Evolutionary conservation across 768 basidiomycete genomes (phyloP).

Genomic region (Tricholomella constricta): DNA sequence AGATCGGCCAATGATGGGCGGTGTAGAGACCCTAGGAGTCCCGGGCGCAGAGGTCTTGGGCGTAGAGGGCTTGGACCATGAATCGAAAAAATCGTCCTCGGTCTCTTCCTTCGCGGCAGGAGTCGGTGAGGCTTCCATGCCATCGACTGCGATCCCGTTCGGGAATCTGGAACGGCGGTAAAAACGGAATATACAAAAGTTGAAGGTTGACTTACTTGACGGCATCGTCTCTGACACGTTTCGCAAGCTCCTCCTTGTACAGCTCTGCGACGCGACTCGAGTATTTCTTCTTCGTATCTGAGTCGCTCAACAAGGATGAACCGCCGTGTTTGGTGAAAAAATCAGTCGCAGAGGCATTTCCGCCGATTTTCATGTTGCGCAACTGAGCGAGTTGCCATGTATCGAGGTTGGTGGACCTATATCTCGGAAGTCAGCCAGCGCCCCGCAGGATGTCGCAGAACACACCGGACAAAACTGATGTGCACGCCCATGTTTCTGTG

Average conservation of each 20-base stretch:
- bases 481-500: conserved; percentile 99
- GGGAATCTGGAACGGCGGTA: conserved; percentile 60
- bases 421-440: conserved; percentile 16
- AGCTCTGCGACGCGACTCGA: conserved; percentile 78
- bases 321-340: conserved; percentile 92
- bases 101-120: conserved; percentile 43
- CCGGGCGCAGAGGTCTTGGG: conserved; percentile 55
- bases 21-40: conserved; percentile 50
- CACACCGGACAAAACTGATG: conserved; percentile 93
- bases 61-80: conserved; percentile 87
- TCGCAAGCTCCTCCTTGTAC: conserved; percentile 91
- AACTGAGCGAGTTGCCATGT: conserved; percentile 90
- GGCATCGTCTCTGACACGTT: conserved; percentile 76
- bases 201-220: conserved; percentile 49
- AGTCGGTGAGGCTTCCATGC: conserved; percentile 52
- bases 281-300: conserved; percentile 90
- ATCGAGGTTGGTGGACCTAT: conserved; percentile 96
- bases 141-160: conserved; percentile 78
- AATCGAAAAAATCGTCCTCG: conserved; percentile 95
- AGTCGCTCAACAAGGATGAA: conserved; percentile 61
- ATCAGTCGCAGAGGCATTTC: conserved; percentile 83
- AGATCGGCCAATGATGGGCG: conserved; percentile 62
- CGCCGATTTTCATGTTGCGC: conserved; percentile 95
- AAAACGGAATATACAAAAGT: neutral
- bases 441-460: conserved; percentile 3